A percentile compares a stretch with the other conserved stretches of the same genome.
Evolutionary conservation across 2,329 filamentous ascomycete species (phyloP).

Genomic region (Magnaporthales sp.): DNA sequence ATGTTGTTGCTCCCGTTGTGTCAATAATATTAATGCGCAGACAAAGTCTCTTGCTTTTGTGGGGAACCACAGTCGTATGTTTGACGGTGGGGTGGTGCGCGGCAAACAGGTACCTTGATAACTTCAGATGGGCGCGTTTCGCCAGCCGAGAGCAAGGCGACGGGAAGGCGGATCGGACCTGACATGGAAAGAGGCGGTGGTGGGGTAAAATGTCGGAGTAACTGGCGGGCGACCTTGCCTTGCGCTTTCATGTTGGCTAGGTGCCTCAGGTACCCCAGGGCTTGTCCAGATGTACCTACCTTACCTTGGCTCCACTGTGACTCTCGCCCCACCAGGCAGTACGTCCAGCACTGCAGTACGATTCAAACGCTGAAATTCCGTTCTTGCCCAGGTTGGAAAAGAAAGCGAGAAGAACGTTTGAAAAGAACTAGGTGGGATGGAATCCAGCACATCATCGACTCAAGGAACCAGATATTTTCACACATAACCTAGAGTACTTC

Average conservation of each 20-base stretch:
- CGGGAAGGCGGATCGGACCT: neutral
- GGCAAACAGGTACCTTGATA: neutral
- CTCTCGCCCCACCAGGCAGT: neutral
- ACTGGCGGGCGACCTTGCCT: neutral
- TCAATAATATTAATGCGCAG: neutral
- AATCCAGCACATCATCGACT: neutral
- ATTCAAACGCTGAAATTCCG: neutral
- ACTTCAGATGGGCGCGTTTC: neutral
- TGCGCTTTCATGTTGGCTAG: neutral
- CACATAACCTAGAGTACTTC: neutral
- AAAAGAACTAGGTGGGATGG: neutral
- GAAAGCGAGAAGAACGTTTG: neutral
- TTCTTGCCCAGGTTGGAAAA: neutral
- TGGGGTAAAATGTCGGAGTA: neutral
- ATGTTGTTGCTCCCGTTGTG: neutral
- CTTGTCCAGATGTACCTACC: neutral
- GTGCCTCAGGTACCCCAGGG: neutral
- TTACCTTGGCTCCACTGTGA: neutral
- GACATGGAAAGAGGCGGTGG: neutral
- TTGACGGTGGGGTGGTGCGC: neutral
- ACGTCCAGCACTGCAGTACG: neutral
- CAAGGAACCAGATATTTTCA: neutral
- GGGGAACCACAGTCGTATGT: neutral
- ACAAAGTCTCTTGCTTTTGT: neutral
- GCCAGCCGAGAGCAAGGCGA: neutral